A percentile compares a stretch with the other conserved stretches of the same genome.
Conservation (phyloP, 306 rosid genomes). For the Sphenostylis stenocarpa region DNA sequence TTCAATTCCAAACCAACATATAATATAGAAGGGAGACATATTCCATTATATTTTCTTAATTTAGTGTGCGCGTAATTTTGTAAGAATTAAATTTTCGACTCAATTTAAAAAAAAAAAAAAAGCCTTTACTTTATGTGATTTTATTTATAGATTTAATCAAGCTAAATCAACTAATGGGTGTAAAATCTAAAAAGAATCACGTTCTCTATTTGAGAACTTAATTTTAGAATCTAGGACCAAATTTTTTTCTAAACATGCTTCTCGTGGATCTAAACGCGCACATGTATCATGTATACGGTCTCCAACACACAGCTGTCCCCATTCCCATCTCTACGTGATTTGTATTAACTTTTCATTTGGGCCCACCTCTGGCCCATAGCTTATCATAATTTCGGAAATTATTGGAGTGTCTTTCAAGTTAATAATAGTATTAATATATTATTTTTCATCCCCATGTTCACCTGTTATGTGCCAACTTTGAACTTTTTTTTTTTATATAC, state of each 20-base stretch:
- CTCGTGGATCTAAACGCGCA: conserved; percentile 27
- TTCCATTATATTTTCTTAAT: not conserved
- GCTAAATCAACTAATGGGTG: too few relatives aligned
- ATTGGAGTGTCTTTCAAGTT: not conserved
- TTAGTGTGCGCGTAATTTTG: not conserved
- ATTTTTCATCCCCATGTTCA: not conserved
- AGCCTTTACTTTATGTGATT: too few relatives aligned
- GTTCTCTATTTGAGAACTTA: too few relatives aligned
- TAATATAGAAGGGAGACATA: not conserved
- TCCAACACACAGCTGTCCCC: conserved; percentile 45
- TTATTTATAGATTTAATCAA: too few relatives aligned
- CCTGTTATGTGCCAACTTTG: too few relatives aligned
- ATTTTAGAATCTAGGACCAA: not conserved
- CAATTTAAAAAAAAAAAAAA: not conserved
- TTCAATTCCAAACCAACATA: conserved; percentile 26
- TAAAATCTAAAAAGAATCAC: not conserved
- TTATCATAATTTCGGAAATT: conserved; percentile 26
- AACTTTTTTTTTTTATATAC: too few relatives aligned
- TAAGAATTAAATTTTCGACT: not conserved
- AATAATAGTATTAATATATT: not conserved
- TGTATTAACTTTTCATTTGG: conserved; percentile 40
- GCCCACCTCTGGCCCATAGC: conserved; percentile 38
- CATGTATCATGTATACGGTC: conserved; percentile 27
- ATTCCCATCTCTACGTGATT: conserved; percentile 29
- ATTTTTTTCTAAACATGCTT: not conserved